Evolutionary conservation across 352 stramenopile species (phyloP).

Genomic region (Pythium grandisporangium): DNA sequence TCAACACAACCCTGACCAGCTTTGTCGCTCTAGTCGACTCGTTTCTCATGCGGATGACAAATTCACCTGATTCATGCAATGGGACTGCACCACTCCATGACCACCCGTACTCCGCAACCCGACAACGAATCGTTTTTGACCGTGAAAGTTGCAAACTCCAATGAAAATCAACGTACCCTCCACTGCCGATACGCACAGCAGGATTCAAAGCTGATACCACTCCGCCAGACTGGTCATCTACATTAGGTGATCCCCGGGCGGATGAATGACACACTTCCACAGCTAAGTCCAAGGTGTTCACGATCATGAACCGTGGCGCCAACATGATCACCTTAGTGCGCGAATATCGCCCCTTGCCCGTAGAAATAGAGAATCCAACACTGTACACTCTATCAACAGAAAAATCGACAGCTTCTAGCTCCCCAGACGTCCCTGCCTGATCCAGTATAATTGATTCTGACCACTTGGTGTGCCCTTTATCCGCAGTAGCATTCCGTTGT

Average conservation of each 20-base stretch:
- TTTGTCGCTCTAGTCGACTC: constrained; percentile 74
- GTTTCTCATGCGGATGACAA: constrained; percentile 75
- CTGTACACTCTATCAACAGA: constrained; percentile 55
- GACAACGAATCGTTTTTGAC: constrained; percentile 69
- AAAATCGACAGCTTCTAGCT: constrained; percentile 64
- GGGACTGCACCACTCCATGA: constrained; percentile 80
- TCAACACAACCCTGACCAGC: constrained; percentile 68
- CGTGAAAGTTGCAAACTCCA: constrained; percentile 66
- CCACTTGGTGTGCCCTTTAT: constrained; percentile 56
- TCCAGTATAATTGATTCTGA: constrained; percentile 64
- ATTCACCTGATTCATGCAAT: constrained; percentile 68
- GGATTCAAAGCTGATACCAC: constrained; percentile 59
- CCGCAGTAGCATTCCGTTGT: constrained; percentile 20
- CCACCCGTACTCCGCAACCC: constrained; percentile 64
- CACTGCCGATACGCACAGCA: constrained; percentile 58
- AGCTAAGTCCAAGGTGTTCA: constrained; percentile 61
- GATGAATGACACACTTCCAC: constrained; percentile 80
- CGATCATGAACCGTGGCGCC: constrained; percentile 75
- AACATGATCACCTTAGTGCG: constrained; percentile 85
- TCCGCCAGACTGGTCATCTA: constrained; percentile 17
- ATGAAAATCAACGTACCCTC: constrained; percentile 77
- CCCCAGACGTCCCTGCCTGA: constrained; percentile 62
- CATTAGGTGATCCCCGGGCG: constrained; percentile 27
- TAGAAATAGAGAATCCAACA: constrained; percentile 74
- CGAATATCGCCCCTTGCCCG: constrained; percentile 69